Conservation (phyloP, 2,329 filamentous ascomycete species). For the Ophiostoma sp. region DNA sequence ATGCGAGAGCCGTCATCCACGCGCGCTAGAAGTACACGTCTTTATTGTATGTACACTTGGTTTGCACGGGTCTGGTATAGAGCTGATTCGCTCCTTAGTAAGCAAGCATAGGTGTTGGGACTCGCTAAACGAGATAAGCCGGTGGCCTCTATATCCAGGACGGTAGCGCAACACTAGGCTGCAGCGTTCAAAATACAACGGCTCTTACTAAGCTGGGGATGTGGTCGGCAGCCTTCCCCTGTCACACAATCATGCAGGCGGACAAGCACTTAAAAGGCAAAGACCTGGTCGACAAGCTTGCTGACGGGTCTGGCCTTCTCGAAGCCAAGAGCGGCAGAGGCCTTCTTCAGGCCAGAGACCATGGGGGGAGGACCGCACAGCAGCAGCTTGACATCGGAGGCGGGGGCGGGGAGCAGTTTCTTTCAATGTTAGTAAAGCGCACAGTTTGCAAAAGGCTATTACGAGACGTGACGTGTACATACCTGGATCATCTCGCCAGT, state of each 20-base stretch:
- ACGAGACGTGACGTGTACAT: slow-evolving; percentile 30
- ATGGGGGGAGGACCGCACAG: slow-evolving; percentile 95
- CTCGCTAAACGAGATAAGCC: too few species aligned
- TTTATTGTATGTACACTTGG: neutral
- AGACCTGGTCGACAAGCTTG: slow-evolving; percentile 97
- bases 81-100: too few species aligned
- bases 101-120: too few species aligned
- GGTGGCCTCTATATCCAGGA: too few species aligned
- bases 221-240: neutral
- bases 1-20: neutral
- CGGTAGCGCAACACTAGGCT: too few species aligned
- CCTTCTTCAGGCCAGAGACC: slow-evolving; percentile 96
- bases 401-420: slow-evolving; percentile 76
- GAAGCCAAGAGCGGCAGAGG: slow-evolving; percentile 80
- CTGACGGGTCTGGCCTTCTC: slow-evolving; percentile 89
- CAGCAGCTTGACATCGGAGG: slow-evolving; percentile 84
- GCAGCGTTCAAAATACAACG: too few species aligned
- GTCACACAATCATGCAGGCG: neutral
- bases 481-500: slow-evolving; percentile 86
- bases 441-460: neutral
- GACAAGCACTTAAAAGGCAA: slow-evolving; percentile 63
- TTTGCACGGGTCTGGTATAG: neutral
- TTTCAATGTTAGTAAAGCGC: slow-evolving; percentile 31
- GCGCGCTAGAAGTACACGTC: neutral
- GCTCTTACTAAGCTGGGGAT: too few species aligned